phyloP scores from a whole-genome alignment of 345 rosid genomes.

The Erucastrum elatum region DNA sequence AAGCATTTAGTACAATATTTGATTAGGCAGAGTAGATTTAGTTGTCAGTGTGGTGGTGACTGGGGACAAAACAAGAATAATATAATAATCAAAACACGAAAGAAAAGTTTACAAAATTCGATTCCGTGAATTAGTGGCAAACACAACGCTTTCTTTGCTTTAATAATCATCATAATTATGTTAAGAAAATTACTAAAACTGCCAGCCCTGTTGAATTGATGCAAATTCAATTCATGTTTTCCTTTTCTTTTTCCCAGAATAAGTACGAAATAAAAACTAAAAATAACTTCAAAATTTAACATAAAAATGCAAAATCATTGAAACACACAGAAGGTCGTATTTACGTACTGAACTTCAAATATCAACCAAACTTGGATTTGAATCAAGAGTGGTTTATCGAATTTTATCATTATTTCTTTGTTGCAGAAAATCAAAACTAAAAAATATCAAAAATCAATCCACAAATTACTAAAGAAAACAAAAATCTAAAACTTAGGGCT shows the following conservation, averaged over 20 bases:
- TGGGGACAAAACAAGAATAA: constrained; percentile 6
- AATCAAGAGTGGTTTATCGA: neutral
- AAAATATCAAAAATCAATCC: constrained; percentile 5
- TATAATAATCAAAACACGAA: constrained; percentile 6
- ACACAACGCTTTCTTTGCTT: neutral
- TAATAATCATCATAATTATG: neutral
- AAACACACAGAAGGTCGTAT: neutral
- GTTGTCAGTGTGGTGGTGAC: constrained; percentile 4
- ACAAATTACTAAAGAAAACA: neutral
- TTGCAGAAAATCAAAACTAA: constrained; percentile 7
- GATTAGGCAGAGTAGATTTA: constrained; percentile 27
- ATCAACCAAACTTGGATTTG: neutral
- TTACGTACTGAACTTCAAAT: neutral
- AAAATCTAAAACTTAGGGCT: constrained; percentile 20
- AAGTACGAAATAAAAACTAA: neutral
- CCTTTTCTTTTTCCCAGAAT: neutral
- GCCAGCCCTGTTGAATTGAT: neutral
- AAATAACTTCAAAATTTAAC: neutral
- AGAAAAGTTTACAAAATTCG: neutral
- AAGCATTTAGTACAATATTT: neutral
- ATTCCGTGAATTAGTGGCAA: constrained; percentile 23
- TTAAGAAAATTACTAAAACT: neutral
- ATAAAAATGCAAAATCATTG: neutral
- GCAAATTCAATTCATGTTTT: neutral
- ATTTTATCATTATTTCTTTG: neutral